Conservation (phyloP, 2,329 filamentous ascomycete genomes). For the Sporothrix brasiliensis region DNA sequence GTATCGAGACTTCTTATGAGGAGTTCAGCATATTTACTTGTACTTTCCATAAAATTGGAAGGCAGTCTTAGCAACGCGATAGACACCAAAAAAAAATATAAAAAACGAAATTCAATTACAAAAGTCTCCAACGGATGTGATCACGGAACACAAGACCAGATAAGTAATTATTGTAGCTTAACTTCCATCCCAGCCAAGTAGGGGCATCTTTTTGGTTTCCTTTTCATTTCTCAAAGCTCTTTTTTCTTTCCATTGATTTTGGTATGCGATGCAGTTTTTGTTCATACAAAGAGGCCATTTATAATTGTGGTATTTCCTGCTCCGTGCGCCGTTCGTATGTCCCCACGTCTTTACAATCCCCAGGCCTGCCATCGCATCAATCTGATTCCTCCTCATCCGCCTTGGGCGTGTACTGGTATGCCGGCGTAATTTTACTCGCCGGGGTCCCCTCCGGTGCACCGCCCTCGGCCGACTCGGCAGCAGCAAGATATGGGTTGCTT, state of each 20-base stretch:
- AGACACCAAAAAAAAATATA: slow-evolving; percentile 22
- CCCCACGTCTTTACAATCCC: background rate
- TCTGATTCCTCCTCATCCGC: slow-evolving; percentile 31
- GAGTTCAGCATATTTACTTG: background rate
- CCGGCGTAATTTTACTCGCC: slow-evolving; percentile 32
- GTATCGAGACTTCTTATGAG: background rate
- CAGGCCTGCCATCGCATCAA: background rate
- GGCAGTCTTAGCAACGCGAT: background rate
- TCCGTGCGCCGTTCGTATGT: background rate
- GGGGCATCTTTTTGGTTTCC: background rate
- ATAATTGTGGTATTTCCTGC: background rate
- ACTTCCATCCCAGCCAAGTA: background rate
- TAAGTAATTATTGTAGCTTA: background rate
- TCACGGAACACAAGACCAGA: background rate
- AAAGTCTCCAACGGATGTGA: background rate
- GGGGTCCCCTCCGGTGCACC: slow-evolving; percentile 10
- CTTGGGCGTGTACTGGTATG: slow-evolving; percentile 36
- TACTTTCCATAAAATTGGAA: background rate
- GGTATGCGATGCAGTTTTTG: background rate
- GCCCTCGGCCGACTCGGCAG: slow-evolving; percentile 59
- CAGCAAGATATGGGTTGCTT: slow-evolving; percentile 84
- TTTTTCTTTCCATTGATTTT: slow-evolving; percentile 3
- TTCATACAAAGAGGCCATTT: background rate
- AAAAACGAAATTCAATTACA: slow-evolving; percentile 20
- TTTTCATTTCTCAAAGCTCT: background rate